A percentile compares a stretch with the other conserved stretches of the same genome.
Evolutionary conservation across 2,329 filamentous ascomycete genomes (phyloP).

Genomic region (Gliomastix tumulicola): DNA sequence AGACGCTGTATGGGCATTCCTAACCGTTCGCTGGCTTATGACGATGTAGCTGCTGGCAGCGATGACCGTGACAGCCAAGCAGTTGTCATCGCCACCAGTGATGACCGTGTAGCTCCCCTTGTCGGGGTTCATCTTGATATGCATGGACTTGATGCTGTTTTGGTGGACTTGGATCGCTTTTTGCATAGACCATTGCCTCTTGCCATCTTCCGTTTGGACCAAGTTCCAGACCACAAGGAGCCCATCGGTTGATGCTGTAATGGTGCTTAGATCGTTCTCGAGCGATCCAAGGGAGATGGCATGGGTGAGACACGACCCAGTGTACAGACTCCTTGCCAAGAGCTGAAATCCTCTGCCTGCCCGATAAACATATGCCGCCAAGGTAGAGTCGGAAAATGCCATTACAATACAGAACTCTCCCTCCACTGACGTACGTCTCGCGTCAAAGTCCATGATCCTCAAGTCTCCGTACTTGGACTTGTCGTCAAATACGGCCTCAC

Average conservation of each 20-base stretch:
- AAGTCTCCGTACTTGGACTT: conserved; percentile 55
- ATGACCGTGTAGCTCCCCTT: conserved; percentile 41
- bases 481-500: conserved; percentile 47
- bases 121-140: conserved; percentile 28
- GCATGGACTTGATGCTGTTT: conserved; percentile 67
- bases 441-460: conserved; percentile 74
- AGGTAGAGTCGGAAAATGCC: conserved; percentile 75
- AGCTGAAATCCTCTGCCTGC: conserved; percentile 34
- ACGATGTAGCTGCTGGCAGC: conserved; percentile 13
- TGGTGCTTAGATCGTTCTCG: conserved; percentile 26
- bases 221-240: conserved; percentile 59
- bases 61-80: too few species aligned
- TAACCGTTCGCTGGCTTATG: conserved; percentile 15
- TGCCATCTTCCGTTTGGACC: conserved; percentile 19
- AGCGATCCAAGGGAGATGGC: conserved; percentile 14
- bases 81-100: conserved; percentile 86
- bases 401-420: conserved; percentile 55
- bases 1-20: conserved; percentile 62
- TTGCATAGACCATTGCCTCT: conserved; percentile 10
- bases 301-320: conserved; percentile 71
- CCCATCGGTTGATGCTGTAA: conserved; percentile 79
- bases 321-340: conserved; percentile 52
- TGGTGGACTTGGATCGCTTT: conserved; percentile 58
- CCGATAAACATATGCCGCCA: conserved; percentile 54
- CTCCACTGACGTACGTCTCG: conserved; percentile 19